Percentiles rank a stretch among this genome's conserved stretches.
Evolutionary conservation across 169 alveolate genomes (phyloP).

Genomic region (Eimeria maxima): DNA sequence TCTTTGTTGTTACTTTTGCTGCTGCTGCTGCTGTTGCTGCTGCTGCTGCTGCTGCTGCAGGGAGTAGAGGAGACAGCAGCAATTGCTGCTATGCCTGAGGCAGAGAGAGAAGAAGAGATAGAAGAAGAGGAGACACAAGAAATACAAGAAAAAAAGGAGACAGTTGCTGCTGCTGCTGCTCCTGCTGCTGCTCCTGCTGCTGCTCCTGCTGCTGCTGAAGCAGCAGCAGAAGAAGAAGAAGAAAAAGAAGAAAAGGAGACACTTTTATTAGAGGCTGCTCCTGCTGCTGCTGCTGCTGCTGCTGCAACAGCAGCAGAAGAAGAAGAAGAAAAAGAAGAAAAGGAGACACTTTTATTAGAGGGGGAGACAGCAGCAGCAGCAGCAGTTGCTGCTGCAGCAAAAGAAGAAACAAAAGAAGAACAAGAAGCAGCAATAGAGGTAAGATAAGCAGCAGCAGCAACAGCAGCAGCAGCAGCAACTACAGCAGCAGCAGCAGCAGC

Average conservation of each 20-base stretch:
- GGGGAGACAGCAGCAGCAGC: neutral
- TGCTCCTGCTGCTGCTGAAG: too few species aligned
- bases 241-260: neutral
- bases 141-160: too few species aligned
- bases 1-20: neutral
- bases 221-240: too few species aligned
- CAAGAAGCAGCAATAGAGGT: neutral
- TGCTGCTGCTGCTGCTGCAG: conserved; percentile 29
- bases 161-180: too few species aligned
- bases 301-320: neutral
- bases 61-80: neutral
- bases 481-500: too few species aligned
- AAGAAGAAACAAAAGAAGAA: neutral
- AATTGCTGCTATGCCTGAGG: neutral
- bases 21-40: neutral
- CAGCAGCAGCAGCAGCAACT: neutral
- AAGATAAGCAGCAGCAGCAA: neutral
- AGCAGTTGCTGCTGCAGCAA: neutral
- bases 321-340: too few species aligned
- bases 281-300: neutral
- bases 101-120: neutral
- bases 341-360: neutral
- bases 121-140: too few species aligned
- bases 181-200: too few species aligned
- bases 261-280: neutral